These are phyloP conservation scores for Wickerhamiella qilinensis DNA, from an alignment of 805 yeast genomes.

Conservation along the genomic window DNA sequence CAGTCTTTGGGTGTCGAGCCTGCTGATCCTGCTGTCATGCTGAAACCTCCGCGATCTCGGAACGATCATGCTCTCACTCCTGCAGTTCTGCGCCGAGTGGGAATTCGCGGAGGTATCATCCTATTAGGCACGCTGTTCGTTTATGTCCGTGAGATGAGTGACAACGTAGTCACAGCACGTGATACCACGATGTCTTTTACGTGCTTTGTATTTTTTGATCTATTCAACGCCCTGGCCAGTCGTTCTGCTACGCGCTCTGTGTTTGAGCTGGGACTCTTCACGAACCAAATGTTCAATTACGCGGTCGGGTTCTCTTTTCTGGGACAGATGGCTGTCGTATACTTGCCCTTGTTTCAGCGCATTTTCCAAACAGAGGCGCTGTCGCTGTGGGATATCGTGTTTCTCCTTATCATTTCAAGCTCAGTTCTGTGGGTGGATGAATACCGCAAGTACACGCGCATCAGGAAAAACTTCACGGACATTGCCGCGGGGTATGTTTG, in stretches of 20 bases:
- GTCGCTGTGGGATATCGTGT: constrained; percentile 48
- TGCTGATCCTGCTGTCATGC: constrained; percentile 91
- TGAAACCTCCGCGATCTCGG: constrained; percentile 86
- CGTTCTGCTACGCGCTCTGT: constrained; percentile 76
- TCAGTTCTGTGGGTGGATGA: constrained; percentile 81
- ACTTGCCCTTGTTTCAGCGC: constrained; percentile 80
- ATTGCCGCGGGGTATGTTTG: not conserved
- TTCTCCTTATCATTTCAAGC: constrained; percentile 50
- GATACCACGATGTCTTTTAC: constrained; percentile 99
- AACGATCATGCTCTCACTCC: constrained; percentile 67
- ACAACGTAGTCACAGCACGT: constrained; percentile 71
- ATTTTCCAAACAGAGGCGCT: constrained; percentile 93
- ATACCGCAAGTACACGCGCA: constrained; percentile 36
- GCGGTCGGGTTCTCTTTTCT: constrained; percentile 78
- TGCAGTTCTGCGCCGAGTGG: constrained; percentile 50
- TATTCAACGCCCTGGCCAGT: constrained; percentile 92
- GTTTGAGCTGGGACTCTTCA: constrained; percentile 60
- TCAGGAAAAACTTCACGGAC: not conserved
- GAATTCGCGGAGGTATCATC: constrained; percentile 64
- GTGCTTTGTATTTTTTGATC: constrained; percentile 86
- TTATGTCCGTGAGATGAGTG: constrained; percentile 69
- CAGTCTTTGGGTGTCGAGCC: constrained; percentile 96
- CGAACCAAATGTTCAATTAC: constrained; percentile 78
- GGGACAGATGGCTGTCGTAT: constrained; percentile 88
- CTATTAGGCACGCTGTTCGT: constrained; percentile 76